Conservation (phyloP, 352 stramenopile genomes). For the Globisporangium recalcitrans region DNA sequence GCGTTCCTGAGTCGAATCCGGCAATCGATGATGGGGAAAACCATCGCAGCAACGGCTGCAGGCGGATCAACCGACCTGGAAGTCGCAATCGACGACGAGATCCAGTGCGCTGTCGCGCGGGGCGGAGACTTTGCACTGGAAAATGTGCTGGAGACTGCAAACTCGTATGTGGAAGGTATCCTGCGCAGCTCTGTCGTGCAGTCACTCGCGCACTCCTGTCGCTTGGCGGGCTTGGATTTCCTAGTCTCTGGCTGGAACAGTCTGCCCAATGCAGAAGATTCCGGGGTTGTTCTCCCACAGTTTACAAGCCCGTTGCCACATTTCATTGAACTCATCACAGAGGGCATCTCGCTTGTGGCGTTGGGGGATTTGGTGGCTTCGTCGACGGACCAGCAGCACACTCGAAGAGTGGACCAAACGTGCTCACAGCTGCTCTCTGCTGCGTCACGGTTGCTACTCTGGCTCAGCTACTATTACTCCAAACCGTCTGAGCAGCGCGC, state of each 20-base stretch:
- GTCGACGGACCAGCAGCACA: conserved; percentile 48
- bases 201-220: conserved; percentile 42
- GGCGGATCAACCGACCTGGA: conserved; percentile 29
- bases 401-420: conserved; percentile 57
- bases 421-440: conserved; percentile 55
- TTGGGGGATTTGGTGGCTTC: conserved; percentile 50
- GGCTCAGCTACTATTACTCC: conserved; percentile 60
- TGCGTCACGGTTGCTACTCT: conserved; percentile 48
- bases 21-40: conserved; percentile 24
- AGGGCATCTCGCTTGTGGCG: conserved; percentile 42
- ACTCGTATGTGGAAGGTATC: conserved; percentile 28
- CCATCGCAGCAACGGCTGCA: neutral
- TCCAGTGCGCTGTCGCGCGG: conserved; percentile 33
- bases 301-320: conserved; percentile 41
- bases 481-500: conserved; percentile 32
- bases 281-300: conserved; percentile 9
- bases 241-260: conserved; percentile 43
- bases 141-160: conserved; percentile 37
- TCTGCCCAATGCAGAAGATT: neutral
- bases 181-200: conserved; percentile 38
- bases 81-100: conserved; percentile 43
- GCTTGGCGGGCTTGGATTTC: conserved; percentile 52
- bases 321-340: conserved; percentile 58
- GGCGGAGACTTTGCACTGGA: conserved; percentile 35
- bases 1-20: conserved; percentile 36